A percentile compares a stretch with the other conserved stretches of the same genome.
Conservation (phyloP, 768 basidiomycete species). For the Leccinum incarnatum region DNA sequence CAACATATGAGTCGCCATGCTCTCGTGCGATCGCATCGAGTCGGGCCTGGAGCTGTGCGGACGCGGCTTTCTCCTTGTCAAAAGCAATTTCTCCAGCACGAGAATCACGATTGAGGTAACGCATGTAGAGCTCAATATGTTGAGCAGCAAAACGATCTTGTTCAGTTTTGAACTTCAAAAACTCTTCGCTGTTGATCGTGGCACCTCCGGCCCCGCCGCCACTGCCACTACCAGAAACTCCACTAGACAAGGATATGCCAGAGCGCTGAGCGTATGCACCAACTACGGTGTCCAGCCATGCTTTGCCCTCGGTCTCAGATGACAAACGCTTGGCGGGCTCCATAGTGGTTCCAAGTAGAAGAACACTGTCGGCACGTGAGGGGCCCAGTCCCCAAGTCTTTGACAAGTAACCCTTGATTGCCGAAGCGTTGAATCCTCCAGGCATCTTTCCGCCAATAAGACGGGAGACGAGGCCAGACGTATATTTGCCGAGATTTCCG, state of each 20-base stretch:
- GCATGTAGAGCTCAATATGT: conserved; percentile 95
- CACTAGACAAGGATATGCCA: conserved; percentile 79
- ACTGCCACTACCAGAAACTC: conserved; percentile 57
- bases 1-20: conserved; percentile 91
- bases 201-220: conserved; percentile 69
- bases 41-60: conserved; percentile 70
- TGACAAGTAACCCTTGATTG: conserved; percentile 83
- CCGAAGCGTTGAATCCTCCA: conserved; percentile 93
- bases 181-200: conserved; percentile 96
- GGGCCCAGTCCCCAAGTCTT: conserved; percentile 97
- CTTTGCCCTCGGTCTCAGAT: conserved; percentile 88
- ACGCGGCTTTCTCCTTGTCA: conserved; percentile 80
- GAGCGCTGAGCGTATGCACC: conserved; percentile 83
- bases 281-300: conserved; percentile 88
- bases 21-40: conserved; percentile 88
- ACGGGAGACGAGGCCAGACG: conserved; percentile 84
- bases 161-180: conserved; percentile 92
- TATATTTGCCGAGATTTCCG: conserved; percentile 92
- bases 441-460: conserved; percentile 97
- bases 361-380: conserved; percentile 82
- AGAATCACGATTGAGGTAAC: conserved; percentile 91
- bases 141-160: conserved; percentile 90
- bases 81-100: conserved; percentile 88
- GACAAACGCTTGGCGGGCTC: conserved; percentile 93
- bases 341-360: conserved; percentile 86